Conservation (phyloP, 1,139 yeast genomes). For the Kazachstania sp. region DNA sequence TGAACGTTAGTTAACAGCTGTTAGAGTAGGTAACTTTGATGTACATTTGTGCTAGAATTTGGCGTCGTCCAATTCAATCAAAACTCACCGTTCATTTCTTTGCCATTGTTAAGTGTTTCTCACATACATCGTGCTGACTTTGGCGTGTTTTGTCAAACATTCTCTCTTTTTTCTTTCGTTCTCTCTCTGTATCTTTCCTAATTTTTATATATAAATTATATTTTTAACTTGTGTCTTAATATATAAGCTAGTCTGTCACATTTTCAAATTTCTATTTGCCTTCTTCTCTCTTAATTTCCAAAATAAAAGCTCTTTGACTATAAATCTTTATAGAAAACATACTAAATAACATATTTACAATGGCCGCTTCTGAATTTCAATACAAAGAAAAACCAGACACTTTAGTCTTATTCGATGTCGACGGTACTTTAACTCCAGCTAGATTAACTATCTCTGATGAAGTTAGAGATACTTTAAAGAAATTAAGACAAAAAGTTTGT, state of each 20-base stretch:
- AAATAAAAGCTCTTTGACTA: constrained; percentile 7
- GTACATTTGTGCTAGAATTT: no score
- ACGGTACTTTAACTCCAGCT: constrained; percentile 97
- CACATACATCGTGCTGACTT: no score
- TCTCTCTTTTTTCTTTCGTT: background rate
- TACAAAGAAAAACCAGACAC: constrained; percentile 36
- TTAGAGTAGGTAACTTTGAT: no score
- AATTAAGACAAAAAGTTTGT: constrained; percentile 81
- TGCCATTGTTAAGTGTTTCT: no score
- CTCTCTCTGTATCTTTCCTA: background rate
- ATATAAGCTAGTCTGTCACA: background rate
- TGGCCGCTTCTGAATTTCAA: constrained; percentile 33
- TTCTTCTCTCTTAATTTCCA: background rate
- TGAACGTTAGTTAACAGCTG: no score
- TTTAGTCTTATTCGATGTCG: constrained; percentile 88
- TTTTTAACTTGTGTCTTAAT: background rate
- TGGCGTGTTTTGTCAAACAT: no score
- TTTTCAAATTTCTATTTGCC: background rate
- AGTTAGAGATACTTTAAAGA: constrained; percentile 59
- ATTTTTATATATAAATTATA: background rate
- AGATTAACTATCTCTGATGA: constrained; percentile 76
- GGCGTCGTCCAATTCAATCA: no score
- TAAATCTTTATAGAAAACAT: background rate
- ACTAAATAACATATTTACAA: constrained; percentile 4
- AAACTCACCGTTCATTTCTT: no score